Percentiles rank a stretch among this genome's conserved stretches.
phyloP scores from a whole-genome alignment of 164 flowering plant species.

The Dillenia suffruticosa region DNA sequence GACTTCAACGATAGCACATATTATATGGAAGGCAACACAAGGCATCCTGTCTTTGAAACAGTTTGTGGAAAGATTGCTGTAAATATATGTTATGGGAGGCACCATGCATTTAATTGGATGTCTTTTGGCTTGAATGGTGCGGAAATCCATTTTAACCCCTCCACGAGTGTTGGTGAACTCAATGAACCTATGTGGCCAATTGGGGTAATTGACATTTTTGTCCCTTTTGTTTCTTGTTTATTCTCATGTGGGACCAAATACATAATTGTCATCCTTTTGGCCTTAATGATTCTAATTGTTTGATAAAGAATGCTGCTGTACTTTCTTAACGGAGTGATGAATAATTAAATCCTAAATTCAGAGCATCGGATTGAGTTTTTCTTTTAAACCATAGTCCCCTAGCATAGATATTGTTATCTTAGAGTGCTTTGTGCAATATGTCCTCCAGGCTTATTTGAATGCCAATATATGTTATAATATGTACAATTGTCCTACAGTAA shows the following conservation, averaged over 20 bases:
- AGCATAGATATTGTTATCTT: too few relatives aligned
- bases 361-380: too few relatives aligned
- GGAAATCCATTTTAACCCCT: conserved; percentile 95
- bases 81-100: conserved; percentile 97
- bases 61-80: conserved; percentile 87
- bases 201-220: conserved; percentile 48
- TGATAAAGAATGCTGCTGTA: not conserved
- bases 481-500: too few relatives aligned
- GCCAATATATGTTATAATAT: too few relatives aligned
- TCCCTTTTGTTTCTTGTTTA: not conserved
- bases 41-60: conserved; percentile 98
- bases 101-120: conserved; percentile 95
- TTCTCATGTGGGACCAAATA: too few relatives aligned
- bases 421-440: too few relatives aligned
- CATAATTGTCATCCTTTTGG: not conserved
- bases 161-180: conserved; percentile 96
- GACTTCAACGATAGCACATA: conserved; percentile 99
- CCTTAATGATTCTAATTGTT: not conserved
- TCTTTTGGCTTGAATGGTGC: conserved; percentile 99
- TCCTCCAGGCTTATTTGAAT: too few relatives aligned
- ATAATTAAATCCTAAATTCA: too few relatives aligned
- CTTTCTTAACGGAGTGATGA: too few relatives aligned
- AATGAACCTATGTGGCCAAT: conserved; percentile 99
- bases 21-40: conserved; percentile 97
- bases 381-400: too few relatives aligned